phyloP scores from a whole-genome alignment of 345 rosid genomes.

The Trapa bicornis region DNA sequence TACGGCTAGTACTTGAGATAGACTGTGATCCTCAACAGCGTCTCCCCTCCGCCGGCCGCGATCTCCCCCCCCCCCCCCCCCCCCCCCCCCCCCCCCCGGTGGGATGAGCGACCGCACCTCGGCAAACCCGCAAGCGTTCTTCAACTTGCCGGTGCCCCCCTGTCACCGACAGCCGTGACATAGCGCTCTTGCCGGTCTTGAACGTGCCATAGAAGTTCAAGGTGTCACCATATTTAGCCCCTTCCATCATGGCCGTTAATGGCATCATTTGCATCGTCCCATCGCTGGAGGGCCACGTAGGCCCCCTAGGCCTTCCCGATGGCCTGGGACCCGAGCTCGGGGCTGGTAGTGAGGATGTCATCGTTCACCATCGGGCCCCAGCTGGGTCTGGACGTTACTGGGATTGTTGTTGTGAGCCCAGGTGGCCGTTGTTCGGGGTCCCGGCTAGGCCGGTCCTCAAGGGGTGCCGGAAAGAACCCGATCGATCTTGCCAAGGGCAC shows the following conservation, averaged over 20 bases:
- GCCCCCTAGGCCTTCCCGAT: conserved; percentile 91
- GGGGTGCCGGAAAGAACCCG: conserved; percentile 76
- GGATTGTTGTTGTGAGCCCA: conserved; percentile 20
- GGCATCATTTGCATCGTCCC: conserved; percentile 93
- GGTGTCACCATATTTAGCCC: conserved; percentile 79
- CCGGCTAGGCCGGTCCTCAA: conserved; percentile 89
- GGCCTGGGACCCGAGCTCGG: conserved; percentile 62
- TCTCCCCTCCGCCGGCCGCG: conserved; percentile 56
- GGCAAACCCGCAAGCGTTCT: conserved; percentile 54
- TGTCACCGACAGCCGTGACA: conserved; percentile 68
- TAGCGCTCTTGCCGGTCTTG: conserved; percentile 42
- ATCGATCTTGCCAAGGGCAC: conserved; percentile 85
- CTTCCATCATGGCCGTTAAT: conserved; percentile 85
- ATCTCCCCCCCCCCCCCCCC: conserved; percentile 17
- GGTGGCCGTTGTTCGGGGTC: conserved; percentile 28
- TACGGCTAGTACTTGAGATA: conserved; percentile 34
- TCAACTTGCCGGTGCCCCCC: conserved; percentile 84
- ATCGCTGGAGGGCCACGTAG: conserved; percentile 73
- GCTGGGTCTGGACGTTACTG: conserved; percentile 37
- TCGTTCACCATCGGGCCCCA: conserved; percentile 88
- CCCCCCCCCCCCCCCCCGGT: conserved; percentile 28
- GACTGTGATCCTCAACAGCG: conserved; percentile 52
- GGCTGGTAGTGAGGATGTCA: conserved; percentile 61
- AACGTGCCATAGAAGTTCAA: conserved; percentile 80
- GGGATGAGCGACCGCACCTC: conserved; percentile 63